Evolutionary conservation across 2,329 filamentous ascomycete genomes (phyloP).

Genomic region (Penicillium brevicompactum): DNA sequence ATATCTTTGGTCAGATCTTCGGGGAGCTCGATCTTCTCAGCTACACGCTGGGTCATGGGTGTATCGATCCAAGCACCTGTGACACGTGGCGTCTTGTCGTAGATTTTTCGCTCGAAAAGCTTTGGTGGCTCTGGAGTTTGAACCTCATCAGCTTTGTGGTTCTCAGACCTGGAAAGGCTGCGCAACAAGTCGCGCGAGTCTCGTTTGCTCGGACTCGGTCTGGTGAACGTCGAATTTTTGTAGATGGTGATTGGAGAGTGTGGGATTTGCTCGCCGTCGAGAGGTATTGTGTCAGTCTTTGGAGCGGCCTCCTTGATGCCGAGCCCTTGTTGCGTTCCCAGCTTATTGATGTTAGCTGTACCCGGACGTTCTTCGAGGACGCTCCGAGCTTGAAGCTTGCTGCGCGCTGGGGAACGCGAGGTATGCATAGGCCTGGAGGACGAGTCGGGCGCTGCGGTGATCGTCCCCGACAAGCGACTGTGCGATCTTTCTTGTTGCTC

Average conservation of each 20-base stretch:
- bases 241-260: slow-evolving; percentile 44
- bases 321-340: slow-evolving; percentile 9
- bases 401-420: slow-evolving; percentile 35
- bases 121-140: slow-evolving; percentile 40
- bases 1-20: slow-evolving; percentile 30
- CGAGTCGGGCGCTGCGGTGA: slow-evolving; percentile 28
- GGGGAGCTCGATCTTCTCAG: slow-evolving; percentile 18
- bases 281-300: slow-evolving; percentile 16
- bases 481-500: slow-evolving; percentile 15
- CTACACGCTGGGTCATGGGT: slow-evolving; percentile 42
- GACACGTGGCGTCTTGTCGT: slow-evolving; percentile 48
- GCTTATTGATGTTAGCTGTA: slow-evolving; percentile 19
- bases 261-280: slow-evolving; percentile 33
- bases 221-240: slow-evolving; percentile 34
- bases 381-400: slow-evolving; percentile 22
- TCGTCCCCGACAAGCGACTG: slow-evolving; percentile 19
- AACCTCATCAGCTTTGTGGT: slow-evolving; percentile 32
- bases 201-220: slow-evolving; percentile 32
- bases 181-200: slow-evolving; percentile 47
- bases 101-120: slow-evolving; percentile 32
- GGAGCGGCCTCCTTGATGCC: slow-evolving; percentile 13
- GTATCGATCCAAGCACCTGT: slow-evolving; percentile 52
- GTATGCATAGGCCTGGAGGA: slow-evolving; percentile 30
- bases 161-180: slow-evolving; percentile 43
- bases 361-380: slow-evolving; percentile 22